These are phyloP conservation scores for Aspergillus hiratsukae DNA, from an alignment of 2,329 filamentous ascomycete genomes.

Conservation along the genomic window DNA sequence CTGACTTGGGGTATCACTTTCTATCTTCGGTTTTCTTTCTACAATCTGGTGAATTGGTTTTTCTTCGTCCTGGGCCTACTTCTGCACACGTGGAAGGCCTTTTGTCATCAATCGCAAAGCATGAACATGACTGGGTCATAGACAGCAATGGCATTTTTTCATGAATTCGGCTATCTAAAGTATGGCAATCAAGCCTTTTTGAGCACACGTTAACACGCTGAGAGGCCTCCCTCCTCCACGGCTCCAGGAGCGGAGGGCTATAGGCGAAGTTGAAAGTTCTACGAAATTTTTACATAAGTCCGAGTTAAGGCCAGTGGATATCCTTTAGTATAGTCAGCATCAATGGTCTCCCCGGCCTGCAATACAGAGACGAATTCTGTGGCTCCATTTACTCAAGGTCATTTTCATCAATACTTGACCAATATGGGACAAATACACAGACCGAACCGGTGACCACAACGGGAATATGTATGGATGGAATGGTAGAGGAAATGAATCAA, in stretches of 20 bases:
- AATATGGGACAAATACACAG: not conserved
- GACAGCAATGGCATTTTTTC: conserved; percentile 14
- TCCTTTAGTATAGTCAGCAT: not conserved
- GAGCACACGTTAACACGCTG: not conserved
- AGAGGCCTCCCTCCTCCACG: not conserved
- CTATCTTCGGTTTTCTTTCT: conserved; percentile 2
- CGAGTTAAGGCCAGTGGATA: not conserved
- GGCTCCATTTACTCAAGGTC: not conserved
- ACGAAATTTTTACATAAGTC: not conserved
- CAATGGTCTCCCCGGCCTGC: not conserved
- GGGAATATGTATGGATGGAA: not conserved
- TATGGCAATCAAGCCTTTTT: not conserved
- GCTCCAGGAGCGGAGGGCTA: not conserved
- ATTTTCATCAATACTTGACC: not conserved
- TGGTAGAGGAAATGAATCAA: not conserved
- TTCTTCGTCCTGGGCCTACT: conserved; percentile 5
- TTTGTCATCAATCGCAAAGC: conserved; percentile 4
- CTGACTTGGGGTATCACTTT: conserved; percentile 7
- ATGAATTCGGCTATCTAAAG: not conserved
- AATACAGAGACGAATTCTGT: not conserved
- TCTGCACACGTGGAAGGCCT: conserved; percentile 7
- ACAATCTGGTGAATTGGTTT: not conserved
- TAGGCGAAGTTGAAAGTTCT: not conserved
- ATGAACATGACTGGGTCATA: conserved; percentile 18
- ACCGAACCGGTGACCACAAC: not conserved